Conservation (phyloP, 805 yeast species). For the Candida ipomoeae region DNA sequence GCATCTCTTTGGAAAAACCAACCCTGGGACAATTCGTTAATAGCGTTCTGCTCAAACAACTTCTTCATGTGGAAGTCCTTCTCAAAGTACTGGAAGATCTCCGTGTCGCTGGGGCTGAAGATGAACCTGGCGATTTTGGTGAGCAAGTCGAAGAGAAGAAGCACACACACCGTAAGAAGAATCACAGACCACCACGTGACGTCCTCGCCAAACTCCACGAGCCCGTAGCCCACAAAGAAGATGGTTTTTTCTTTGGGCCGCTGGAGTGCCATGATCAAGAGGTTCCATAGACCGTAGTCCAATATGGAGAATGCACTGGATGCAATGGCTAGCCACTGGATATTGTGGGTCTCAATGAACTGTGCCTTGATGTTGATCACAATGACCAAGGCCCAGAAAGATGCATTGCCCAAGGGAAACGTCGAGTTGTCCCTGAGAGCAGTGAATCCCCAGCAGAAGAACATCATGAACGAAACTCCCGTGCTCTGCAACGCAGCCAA, state of each 20-base stretch:
- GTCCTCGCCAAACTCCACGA: conserved; percentile 75
- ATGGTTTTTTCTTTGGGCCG: conserved; percentile 49
- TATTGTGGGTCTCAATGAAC: conserved; percentile 72
- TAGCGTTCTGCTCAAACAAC: conserved; percentile 69
- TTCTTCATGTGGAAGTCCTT: conserved; percentile 61
- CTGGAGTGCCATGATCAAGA: conserved; percentile 69
- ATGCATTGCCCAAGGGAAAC: conserved; percentile 75
- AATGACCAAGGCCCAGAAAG: conserved; percentile 67
- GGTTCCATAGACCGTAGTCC: conserved; percentile 86
- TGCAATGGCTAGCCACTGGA: conserved; percentile 63
- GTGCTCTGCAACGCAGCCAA: conserved; percentile 72
- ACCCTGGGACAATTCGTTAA: conserved; percentile 68
- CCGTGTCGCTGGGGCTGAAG: conserved; percentile 69
- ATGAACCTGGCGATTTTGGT: conserved; percentile 53
- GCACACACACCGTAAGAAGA: conserved; percentile 51
- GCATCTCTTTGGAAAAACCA: conserved; percentile 63
- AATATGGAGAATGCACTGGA: conserved; percentile 67
- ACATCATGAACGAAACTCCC: conserved; percentile 61
- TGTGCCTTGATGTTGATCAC: conserved; percentile 76
- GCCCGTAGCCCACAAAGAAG: conserved; percentile 67
- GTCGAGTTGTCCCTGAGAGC: conserved; percentile 70
- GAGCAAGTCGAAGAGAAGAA: conserved; percentile 63
- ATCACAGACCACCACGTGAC: conserved; percentile 83
- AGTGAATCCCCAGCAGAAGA: conserved; percentile 65
- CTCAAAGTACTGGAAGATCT: conserved; percentile 73